Evolutionary conservation across 78 protist genomes (phyloP).

Genomic region (Planoprotostelium fungivorum): DNA sequence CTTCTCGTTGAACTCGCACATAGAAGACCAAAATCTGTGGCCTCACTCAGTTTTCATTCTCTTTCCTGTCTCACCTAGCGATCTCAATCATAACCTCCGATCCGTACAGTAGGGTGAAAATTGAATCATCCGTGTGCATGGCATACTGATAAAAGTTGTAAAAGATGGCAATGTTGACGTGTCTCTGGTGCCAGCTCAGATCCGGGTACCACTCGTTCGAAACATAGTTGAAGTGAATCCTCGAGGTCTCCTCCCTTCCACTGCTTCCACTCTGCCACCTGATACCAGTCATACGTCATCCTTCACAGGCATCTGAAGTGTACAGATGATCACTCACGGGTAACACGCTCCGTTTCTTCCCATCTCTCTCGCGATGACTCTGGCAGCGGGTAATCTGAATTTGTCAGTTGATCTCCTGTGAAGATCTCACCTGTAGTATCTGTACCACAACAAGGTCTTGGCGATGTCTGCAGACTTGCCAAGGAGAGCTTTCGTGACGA

Average conservation of each 20-base stretch:
- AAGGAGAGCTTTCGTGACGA: background rate
- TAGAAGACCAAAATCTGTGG: background rate
- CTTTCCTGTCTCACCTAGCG: background rate
- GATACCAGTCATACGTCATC: too few species aligned
- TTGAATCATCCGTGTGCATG: background rate
- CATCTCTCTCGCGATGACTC: background rate
- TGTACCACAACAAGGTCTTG: background rate
- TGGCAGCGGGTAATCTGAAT: background rate
- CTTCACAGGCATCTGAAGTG: too few species aligned
- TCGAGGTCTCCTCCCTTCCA: background rate
- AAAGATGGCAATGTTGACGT: background rate
- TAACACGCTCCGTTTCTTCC: too few species aligned
- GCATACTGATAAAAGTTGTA: background rate
- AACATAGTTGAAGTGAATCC: background rate
- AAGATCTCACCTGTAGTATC: too few species aligned
- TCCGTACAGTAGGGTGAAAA: background rate
- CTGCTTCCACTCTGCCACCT: background rate
- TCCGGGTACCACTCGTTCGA: background rate
- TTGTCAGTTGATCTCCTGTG: too few species aligned
- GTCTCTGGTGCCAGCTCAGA: background rate
- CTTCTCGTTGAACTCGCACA: background rate
- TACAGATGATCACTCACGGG: too few species aligned
- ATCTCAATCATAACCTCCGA: background rate
- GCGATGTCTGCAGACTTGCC: background rate
- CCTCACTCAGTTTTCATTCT: background rate